Conservation (phyloP, 2,329 filamentous ascomycete genomes). For the Ophiognomonia clavigignenti-juglandacearum region DNA sequence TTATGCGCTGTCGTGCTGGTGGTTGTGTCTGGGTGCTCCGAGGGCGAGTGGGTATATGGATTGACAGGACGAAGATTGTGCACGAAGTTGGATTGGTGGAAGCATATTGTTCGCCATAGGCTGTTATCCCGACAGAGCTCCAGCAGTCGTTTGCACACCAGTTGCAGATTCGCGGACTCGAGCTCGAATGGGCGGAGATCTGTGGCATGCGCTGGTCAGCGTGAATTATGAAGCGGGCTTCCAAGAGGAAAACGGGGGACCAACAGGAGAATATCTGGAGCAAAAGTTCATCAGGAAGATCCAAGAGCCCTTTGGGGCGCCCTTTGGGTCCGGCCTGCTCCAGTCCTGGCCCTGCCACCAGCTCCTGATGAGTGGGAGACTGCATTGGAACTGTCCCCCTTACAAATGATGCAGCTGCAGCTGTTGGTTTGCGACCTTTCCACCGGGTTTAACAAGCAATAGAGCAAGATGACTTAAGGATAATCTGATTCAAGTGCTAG, state of each 20-base stretch:
- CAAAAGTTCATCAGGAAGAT: conserved; percentile 60
- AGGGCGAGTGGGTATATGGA: conserved; percentile 18
- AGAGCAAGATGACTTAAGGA: too few relatives aligned
- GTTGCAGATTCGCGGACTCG: conserved; percentile 64
- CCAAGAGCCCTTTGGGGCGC: conserved; percentile 15
- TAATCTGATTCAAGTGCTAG: too few relatives aligned
- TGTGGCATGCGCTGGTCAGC: conserved; percentile 26
- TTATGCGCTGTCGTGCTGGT: neutral
- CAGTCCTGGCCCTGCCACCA: neutral
- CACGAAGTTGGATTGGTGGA: conserved; percentile 64
- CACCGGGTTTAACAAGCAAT: too few relatives aligned
- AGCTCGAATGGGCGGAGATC: conserved; percentile 58
- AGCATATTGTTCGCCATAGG: conserved; percentile 73
- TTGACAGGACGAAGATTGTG: conserved; percentile 51
- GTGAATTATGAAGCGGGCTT: conserved; percentile 1
- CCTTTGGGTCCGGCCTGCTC: neutral
- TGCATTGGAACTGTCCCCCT: conserved; percentile 5
- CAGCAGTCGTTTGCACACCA: conserved; percentile 62
- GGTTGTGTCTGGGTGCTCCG: neutral
- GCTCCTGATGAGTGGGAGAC: too few relatives aligned
- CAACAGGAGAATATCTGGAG: conserved; percentile 59
- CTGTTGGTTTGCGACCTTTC: too few relatives aligned
- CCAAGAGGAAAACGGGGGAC: conserved; percentile 21
- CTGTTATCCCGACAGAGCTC: conserved; percentile 66
- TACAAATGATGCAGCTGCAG: too few relatives aligned